Base-by-base conservation (phyloP, 345 rosid species). In the Leavenworthia alabamica region DNA sequence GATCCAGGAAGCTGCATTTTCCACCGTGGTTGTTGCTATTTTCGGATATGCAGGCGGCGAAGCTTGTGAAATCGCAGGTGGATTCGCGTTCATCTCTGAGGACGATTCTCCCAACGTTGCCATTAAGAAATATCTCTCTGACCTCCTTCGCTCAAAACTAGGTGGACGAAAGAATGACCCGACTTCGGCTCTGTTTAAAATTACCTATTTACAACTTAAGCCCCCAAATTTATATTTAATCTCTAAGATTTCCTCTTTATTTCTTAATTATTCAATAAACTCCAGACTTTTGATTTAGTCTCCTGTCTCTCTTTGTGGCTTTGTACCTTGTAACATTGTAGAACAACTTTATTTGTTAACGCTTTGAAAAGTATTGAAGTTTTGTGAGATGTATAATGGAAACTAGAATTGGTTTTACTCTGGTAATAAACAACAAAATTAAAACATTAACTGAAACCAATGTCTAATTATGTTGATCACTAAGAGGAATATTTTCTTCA, bases 1-100 rank as follows among this genome's bases (percentile, higher is more conserved):
- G 59, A 84, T 78, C 99, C 96, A 93, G 20, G 85, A 83, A 33
- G 80, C 55, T 3, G 71, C 77, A 65, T 78, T 73, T 54, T 80
- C 84, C 8, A 75, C 67, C 60, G 77, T 13, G 63, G 76, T 78
- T 62, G 83, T 68, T 35, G 75, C 73, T 13, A 72, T 67, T 62
- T 48, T 56, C 57, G 76, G 40, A 37, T 65, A 10, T 11, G 58
- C 65, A 37, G 31, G 62, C 7, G 49, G 59, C 4, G 33, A 23
- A 39, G 68, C 45, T 12, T 60, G 64, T 14, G 60, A 49, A 46
- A 3, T 39, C 59, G 6, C 10, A 9, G 68, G 54, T 0, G 55
- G 11, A 2, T 51, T 35, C 13, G 59, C 5, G 17, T 73, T 66
- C 36, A 57, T 72, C 58, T 62, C 80, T 7, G 80, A 80, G 1